Conservation (phyloP, 306 rosid genomes). For the Sesbania bispinosa region DNA sequence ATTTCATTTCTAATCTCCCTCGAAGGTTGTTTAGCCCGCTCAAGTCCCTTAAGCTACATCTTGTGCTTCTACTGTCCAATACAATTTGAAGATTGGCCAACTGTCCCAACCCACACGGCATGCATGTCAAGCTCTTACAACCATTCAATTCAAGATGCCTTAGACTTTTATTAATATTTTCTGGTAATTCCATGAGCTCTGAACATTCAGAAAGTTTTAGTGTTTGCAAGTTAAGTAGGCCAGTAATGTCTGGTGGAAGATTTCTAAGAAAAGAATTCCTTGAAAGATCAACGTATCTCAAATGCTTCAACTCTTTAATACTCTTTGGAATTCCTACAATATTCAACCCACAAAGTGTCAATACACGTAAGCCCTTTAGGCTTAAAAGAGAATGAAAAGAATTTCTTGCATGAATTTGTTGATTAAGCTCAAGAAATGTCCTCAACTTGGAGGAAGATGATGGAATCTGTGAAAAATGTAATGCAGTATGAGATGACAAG, state of each 20-base stretch:
- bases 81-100: slow-evolving; percentile 20
- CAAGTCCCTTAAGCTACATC: neutral
- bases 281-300: slow-evolving; percentile 36
- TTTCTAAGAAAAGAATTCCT: neutral
- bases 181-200: slow-evolving; percentile 5
- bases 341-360: neutral
- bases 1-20: neutral
- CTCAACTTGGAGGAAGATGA: slow-evolving; percentile 15
- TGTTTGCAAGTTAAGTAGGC: slow-evolving; percentile 22
- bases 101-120: slow-evolving; percentile 24
- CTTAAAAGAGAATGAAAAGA: neutral
- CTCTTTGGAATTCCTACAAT: neutral
- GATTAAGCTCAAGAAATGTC: neutral
- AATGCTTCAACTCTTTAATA: slow-evolving; percentile 15
- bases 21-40: slow-evolving; percentile 24
- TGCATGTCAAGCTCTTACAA: neutral
- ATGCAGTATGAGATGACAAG: neutral
- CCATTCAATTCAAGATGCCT: slow-evolving; percentile 23
- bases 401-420: neutral
- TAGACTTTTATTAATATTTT: slow-evolving; percentile 21
- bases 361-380: slow-evolving; percentile 9
- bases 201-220: slow-evolving; percentile 15
- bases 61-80: neutral
- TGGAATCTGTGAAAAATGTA: neutral
- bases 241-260: slow-evolving; percentile 12